A percentile compares a stretch with the other conserved stretches of the same genome.
Evolutionary conservation across 176 grass and related monocot species (phyloP).

Genomic region (Carex myosuroides): DNA sequence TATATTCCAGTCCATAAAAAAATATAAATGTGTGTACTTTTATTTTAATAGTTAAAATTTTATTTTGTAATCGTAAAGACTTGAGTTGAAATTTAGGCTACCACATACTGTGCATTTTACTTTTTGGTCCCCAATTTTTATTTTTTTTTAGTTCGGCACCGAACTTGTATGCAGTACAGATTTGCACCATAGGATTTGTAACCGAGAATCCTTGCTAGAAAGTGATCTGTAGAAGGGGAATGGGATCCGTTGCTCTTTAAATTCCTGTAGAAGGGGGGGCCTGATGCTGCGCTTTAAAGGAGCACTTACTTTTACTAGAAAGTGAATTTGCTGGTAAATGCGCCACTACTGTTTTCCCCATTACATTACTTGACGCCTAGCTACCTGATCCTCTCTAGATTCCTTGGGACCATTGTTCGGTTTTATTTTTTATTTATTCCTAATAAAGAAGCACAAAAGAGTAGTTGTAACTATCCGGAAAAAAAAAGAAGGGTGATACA

Average conservation of each 20-base stretch:
- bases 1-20: no score
- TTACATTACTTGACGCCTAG: conserved; percentile 12
- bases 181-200: neutral
- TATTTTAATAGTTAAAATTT: no score
- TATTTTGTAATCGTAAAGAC: no score
- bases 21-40: no score
- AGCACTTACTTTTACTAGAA: conserved; percentile 21
- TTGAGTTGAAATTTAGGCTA: no score
- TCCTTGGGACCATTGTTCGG: conserved; percentile 10
- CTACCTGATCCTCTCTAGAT: neutral
- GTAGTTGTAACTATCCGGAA: neutral
- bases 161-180: neutral
- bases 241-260: no score
- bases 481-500: neutral
- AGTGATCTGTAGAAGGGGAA: neutral
- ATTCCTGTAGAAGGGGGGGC: neutral
- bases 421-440: neutral
- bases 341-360: neutral
- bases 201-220: neutral
- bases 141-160: no score
- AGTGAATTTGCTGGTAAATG: conserved; percentile 24
- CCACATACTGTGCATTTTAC: no score
- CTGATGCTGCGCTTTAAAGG: conserved; percentile 17
- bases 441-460: neutral
- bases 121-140: no score